Percentiles rank a stretch among this genome's conserved stretches.
phyloP scores from a whole-genome alignment of 345 rosid genomes.

The Pistacia vera region DNA sequence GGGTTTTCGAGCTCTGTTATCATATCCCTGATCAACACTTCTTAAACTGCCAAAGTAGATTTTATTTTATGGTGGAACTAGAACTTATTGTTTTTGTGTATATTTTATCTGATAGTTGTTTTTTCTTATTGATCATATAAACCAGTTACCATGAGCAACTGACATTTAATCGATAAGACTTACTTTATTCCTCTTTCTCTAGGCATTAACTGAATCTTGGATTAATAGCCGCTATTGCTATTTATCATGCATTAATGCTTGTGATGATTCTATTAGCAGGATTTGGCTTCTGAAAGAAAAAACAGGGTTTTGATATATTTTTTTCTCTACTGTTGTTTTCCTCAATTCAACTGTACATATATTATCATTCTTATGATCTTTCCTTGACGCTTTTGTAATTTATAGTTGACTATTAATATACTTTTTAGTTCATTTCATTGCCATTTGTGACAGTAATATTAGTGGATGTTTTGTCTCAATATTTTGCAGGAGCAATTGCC shows the following conservation, averaged over 20 bases:
- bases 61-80: neutral
- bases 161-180: neutral
- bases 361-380: neutral
- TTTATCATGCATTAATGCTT: neutral
- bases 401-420: neutral
- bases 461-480: slow-evolving; percentile 2
- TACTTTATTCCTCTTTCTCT: neutral
- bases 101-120: neutral
- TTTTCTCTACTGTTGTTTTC: neutral
- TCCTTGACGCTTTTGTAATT: slow-evolving; percentile 4
- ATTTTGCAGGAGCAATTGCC: slow-evolving; percentile 83
- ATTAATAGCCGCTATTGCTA: neutral
- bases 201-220: neutral
- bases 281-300: neutral
- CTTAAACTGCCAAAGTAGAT: neutral
- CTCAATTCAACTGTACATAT: neutral
- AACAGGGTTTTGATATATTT: neutral
- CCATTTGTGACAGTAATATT: too few species aligned
- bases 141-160: neutral
- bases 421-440: neutral
- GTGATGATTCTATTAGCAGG: slow-evolving; percentile 1
- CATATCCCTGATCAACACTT: neutral
- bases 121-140: neutral
- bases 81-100: neutral
- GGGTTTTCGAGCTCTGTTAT: neutral